phyloP scores from a whole-genome alignment of 116 monocot genomes.

The Trichopus zeylanicus region DNA sequence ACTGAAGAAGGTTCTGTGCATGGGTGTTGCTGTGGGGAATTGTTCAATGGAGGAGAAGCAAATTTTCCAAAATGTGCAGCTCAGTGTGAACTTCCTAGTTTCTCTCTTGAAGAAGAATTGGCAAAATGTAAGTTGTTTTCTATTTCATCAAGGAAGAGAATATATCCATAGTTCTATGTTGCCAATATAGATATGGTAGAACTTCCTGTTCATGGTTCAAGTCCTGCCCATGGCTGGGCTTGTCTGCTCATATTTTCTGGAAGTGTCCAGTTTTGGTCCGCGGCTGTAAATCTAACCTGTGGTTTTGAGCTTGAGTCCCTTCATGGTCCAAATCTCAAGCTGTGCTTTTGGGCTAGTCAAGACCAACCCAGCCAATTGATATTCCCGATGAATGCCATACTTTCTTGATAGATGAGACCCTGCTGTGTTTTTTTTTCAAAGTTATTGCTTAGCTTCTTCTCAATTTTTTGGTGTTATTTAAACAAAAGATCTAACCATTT shows the following conservation, averaged over 20 bases:
- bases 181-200: not conserved
- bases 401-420: not conserved
- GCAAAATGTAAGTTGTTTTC: conserved; percentile 45
- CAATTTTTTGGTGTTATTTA: not conserved
- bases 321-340: too few species aligned
- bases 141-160: not conserved
- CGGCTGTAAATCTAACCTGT: too few species aligned
- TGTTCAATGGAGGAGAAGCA: conserved; percentile 72
- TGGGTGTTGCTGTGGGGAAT: conserved; percentile 81
- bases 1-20: conserved; percentile 75
- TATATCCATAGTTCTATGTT: not conserved
- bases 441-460: too few species aligned
- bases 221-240: too few species aligned
- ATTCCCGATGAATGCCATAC: not conserved
- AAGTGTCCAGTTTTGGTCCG: too few species aligned
- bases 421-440: not conserved
- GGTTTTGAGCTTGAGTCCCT: too few species aligned
- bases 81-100: conserved; percentile 68
- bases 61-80: conserved; percentile 64
- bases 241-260: too few species aligned
- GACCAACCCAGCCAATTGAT: too few species aligned
- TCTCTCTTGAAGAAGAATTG: conserved; percentile 77
- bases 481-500: too few species aligned
- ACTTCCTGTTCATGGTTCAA: not conserved
- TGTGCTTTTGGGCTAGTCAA: too few species aligned